Evolutionary conservation across 352 stramenopile genomes (phyloP), one percentile per base, ranked within the genome.

Genomic region (Pythium periplocum): DNA sequence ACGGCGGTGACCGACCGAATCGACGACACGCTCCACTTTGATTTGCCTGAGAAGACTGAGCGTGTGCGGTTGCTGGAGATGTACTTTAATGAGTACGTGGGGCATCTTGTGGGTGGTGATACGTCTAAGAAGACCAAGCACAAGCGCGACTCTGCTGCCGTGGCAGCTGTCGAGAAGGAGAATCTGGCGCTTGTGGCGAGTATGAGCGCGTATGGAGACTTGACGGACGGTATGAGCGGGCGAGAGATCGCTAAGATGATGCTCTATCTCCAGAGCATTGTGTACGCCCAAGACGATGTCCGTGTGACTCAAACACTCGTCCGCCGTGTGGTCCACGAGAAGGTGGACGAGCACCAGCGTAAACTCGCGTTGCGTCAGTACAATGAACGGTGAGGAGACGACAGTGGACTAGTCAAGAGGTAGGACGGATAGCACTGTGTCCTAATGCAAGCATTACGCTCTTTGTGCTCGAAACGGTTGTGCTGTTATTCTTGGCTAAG

Each of bases 211-310:
- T 86, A 86, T 26, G 85, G 75, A 38, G 61, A 64, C 31, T 48
- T 69, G n/a, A 92, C 80, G 6, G 65, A 78, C 4, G 78, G 79
- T 4, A 93, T 95, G 72, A 94, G 81, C 52, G 86, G 86, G 3
- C 78, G 86, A 17, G 86, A 96, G 59, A 92, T 95, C 49, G 75
- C 78, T 12, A 93, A 95, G 53, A 89, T 93, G 69, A 90, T 94
- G 73, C 62, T 93, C 30, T 87, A 88, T 43, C 69, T 94, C 51
- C 80, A 96, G 63, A 87, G 75, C 51, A 84, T 89, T 36, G 82
- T 87, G 51, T 90, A 88, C 41, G 80, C 76, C 9, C 78, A 91
- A 52, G 73, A 87, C 42, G 65, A 81, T 43, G 68, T 87, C 31
- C 55, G 67, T 4, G 62, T 89, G 9, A 80, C 69, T 6, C 63